Evolutionary conservation across 2,329 filamentous ascomycete species (phyloP).

Genomic region (Lasiodiplodia sp.): DNA sequence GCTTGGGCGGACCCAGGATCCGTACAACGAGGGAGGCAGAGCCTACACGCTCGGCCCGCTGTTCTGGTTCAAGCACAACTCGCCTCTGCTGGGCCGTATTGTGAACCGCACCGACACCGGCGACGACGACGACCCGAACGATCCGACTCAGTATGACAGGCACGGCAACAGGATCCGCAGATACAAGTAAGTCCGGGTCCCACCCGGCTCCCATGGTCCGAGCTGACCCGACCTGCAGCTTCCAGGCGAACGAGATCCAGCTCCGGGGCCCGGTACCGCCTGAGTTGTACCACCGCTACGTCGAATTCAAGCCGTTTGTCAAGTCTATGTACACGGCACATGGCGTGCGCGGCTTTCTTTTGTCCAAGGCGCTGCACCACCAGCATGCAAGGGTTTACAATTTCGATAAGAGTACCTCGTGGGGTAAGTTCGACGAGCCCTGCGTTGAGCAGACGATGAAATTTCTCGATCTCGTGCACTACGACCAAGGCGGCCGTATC

Average conservation of each 20-base stretch:
- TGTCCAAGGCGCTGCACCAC: constrained; percentile 87
- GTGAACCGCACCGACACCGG: constrained; percentile 68
- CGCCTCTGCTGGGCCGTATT: constrained; percentile 84
- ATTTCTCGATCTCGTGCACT: constrained; percentile 86
- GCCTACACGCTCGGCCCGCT: constrained; percentile 82
- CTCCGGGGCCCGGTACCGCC: constrained; percentile 81
- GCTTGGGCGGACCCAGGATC: constrained; percentile 70
- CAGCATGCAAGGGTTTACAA: constrained; percentile 92
- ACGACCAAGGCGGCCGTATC: constrained; percentile 82
- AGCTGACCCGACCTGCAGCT: constrained; percentile 60
- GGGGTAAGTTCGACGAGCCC: constrained; percentile 71
- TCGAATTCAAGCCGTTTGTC: constrained; percentile 91
- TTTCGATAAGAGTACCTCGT: constrained; percentile 77
- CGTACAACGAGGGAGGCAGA: constrained; percentile 68
- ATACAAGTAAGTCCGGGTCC: constrained; percentile 71
- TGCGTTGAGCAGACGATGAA: constrained; percentile 75
- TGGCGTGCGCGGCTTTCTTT: constrained; percentile 78
- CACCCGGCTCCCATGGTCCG: neutral
- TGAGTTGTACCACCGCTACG: constrained; percentile 86
- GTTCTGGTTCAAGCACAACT: constrained; percentile 83
- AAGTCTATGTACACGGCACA: constrained; percentile 84
- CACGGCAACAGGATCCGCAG: constrained; percentile 64
- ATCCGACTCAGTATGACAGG: neutral
- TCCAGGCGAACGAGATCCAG: constrained; percentile 92
- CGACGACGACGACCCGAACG: constrained; percentile 40